Evolutionary conservation across 2,329 filamentous ascomycete species (phyloP).

Genomic region (Aspergillus piperis): DNA sequence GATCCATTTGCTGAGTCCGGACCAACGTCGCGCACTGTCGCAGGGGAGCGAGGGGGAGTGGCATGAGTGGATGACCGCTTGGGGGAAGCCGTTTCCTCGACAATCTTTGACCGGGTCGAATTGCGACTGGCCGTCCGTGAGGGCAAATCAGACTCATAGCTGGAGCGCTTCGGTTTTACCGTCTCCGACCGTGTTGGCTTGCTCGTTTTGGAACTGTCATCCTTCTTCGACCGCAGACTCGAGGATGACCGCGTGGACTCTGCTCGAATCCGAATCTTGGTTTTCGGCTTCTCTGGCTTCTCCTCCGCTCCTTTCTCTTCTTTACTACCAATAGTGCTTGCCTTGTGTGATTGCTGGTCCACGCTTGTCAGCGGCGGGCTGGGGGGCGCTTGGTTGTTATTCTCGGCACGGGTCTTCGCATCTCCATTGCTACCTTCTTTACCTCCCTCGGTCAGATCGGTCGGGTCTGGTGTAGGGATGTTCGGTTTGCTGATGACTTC

Average conservation of each 20-base stretch:
- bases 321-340: conserved; percentile 34
- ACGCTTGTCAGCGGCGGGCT: conserved; percentile 51
- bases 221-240: conserved; percentile 42
- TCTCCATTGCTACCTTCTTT: conserved; percentile 38
- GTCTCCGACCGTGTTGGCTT: conserved; percentile 42
- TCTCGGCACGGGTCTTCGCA: conserved; percentile 27
- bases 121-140: conserved; percentile 40
- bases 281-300: conserved; percentile 37
- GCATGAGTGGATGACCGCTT: conserved; percentile 35
- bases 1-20: conserved; percentile 44
- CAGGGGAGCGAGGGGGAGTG: conserved; percentile 39
- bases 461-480: conserved; percentile 69
- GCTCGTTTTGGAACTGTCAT: conserved; percentile 39
- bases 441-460: conserved; percentile 62
- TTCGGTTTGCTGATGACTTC: conserved; percentile 65
- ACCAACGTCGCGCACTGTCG: conserved; percentile 37
- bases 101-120: conserved; percentile 35
- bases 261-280: conserved; percentile 40
- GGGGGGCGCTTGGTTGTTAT: conserved; percentile 44
- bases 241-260: conserved; percentile 46
- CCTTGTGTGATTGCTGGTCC: conserved; percentile 44
- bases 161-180: conserved; percentile 40
- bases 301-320: conserved; percentile 37
- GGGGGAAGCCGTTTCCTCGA: conserved; percentile 35
- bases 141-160: conserved; percentile 35